Evolutionary conservation across 2,329 filamentous ascomycete species (phyloP), one percentile per base, ranked within the genome.

Genomic region (Claviceps sp.): DNA sequence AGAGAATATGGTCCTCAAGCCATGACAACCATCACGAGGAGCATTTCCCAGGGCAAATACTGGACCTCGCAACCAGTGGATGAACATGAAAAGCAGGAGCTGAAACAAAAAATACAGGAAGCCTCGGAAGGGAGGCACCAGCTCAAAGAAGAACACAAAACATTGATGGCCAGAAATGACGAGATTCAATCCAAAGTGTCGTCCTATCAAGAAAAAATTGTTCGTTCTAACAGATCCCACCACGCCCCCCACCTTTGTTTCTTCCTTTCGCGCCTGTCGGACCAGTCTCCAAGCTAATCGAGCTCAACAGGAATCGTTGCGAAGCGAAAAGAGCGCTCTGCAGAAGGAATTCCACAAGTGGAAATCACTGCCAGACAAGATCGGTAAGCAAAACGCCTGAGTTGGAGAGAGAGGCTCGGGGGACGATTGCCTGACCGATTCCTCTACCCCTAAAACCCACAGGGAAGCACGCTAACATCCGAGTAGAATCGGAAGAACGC

Each of bases 61-160:
- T 96, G 93, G 82, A 89, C 83, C 0, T 81, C 89, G 46, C 82
- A 87, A 55, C 84, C 87, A 3, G 76, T 89, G 6, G 87, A 95
- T 62, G 69, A 70, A 4, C 71, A 78, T 22, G 82, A 78, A 54
- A 88, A 85, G 63, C 66, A 70, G 14, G 75, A 81, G 49, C 64
- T 93, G 16, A 72, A 80, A 54, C 71, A 72, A 16, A 74, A 72
- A 6, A 66, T 84, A 1, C 54, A 59, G 0, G 74, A 78, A 45
- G 55, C 74, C 2, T 57, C 63, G 3, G 61, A 55, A 4, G 66
- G 76, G 48, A 54, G 64, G 14, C 57, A 58, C 0, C 56, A 62
- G 11, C 49, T 78, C 30, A 66, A 61, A 49, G 57, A 59, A 3
- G 58, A 71, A 53, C 60, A 61, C 24, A 52, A 56, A 1, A 65